Percentiles rank a stretch among this genome's conserved stretches.
phyloP scores from a whole-genome alignment of 2,329 filamentous ascomycete genomes.

The Diaporthe vexans region DNA sequence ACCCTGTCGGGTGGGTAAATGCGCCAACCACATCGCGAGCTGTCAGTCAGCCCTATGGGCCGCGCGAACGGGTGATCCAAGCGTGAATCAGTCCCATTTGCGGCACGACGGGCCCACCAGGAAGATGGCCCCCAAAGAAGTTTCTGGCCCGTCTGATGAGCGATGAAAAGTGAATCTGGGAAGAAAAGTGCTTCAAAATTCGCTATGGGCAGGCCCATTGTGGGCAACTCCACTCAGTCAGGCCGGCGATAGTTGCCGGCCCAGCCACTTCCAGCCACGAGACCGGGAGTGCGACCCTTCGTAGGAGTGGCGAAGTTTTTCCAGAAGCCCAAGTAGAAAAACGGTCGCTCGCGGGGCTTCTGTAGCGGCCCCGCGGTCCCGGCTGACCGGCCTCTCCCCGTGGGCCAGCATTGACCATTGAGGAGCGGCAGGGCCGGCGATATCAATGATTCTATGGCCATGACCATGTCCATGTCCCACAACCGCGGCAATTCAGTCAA shows the following conservation, averaged over 20 bases:
- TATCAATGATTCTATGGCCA: conserved; percentile 15
- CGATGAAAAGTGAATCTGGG: background rate
- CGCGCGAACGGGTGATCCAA: conserved; percentile 23
- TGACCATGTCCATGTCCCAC: conserved; percentile 3
- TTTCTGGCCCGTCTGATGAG: background rate
- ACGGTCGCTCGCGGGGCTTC: conserved; percentile 2
- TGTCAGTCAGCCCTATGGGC: conserved; percentile 29
- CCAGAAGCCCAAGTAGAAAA: conserved; percentile 30
- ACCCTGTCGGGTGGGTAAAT: background rate
- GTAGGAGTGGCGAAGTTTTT: conserved; percentile 16
- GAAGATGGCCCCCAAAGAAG: conserved; percentile 10
- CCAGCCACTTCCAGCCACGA: background rate
- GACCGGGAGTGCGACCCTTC: background rate
- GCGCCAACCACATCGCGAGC: background rate
- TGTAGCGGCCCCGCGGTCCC: conserved; percentile 5
- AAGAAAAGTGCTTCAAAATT: background rate
- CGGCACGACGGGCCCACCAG: background rate
- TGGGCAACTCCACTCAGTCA: background rate
- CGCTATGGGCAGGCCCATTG: background rate
- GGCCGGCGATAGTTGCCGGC: background rate
- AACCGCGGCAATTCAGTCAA: background rate
- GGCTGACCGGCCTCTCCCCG: background rate
- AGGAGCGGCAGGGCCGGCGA: conserved; percentile 1
- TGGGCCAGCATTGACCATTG: background rate
- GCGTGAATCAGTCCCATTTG: background rate